Conservation (phyloP, 2,329 filamentous ascomycete genomes). For the Fusarium tjaetaba region DNA sequence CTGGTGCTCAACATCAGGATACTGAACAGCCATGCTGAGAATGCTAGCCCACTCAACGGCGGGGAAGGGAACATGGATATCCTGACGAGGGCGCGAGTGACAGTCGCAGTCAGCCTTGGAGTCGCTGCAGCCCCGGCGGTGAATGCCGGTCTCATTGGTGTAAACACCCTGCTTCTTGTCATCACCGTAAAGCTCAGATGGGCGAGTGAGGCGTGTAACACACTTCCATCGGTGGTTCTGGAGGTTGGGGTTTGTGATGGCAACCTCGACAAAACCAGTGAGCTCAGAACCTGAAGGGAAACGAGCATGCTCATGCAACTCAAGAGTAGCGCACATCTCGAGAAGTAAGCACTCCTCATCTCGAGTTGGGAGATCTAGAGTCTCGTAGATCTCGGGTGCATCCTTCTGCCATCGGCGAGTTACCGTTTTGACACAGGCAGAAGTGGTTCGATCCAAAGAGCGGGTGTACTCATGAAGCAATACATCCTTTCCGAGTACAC, state of each 20-base stretch:
- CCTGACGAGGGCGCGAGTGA: slow-evolving; percentile 56
- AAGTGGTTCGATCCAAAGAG: slow-evolving; percentile 63
- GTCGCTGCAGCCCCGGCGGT: slow-evolving; percentile 63
- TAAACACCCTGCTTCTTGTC: slow-evolving; percentile 57
- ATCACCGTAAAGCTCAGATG: slow-evolving; percentile 62
- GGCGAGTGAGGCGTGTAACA: slow-evolving; percentile 66
- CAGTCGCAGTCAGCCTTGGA: slow-evolving; percentile 62
- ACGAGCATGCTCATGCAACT: slow-evolving; percentile 65
- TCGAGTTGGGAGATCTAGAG: slow-evolving; percentile 59
- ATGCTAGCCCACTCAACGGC: slow-evolving; percentile 68
- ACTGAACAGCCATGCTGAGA: slow-evolving; percentile 65
- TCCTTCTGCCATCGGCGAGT: slow-evolving; percentile 66
- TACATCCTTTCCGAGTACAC: slow-evolving; percentile 62
- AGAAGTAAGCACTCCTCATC: slow-evolving; percentile 66
- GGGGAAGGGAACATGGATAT: slow-evolving; percentile 67
- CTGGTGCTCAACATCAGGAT: slow-evolving; percentile 56
- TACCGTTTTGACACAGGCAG: slow-evolving; percentile 64
- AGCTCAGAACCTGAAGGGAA: slow-evolving; percentile 70
- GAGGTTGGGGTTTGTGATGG: slow-evolving; percentile 63
- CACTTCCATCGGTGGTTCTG: slow-evolving; percentile 70
- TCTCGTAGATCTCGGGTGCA: slow-evolving; percentile 65
- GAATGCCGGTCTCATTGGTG: slow-evolving; percentile 62
- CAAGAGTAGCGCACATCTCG: slow-evolving; percentile 70
- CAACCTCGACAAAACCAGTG: slow-evolving; percentile 67
- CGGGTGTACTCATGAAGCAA: slow-evolving; percentile 69